A percentile compares a stretch with the other conserved stretches of the same genome.
phyloP scores from a whole-genome alignment of 768 basidiomycete species.

The Galerina marginata region DNA sequence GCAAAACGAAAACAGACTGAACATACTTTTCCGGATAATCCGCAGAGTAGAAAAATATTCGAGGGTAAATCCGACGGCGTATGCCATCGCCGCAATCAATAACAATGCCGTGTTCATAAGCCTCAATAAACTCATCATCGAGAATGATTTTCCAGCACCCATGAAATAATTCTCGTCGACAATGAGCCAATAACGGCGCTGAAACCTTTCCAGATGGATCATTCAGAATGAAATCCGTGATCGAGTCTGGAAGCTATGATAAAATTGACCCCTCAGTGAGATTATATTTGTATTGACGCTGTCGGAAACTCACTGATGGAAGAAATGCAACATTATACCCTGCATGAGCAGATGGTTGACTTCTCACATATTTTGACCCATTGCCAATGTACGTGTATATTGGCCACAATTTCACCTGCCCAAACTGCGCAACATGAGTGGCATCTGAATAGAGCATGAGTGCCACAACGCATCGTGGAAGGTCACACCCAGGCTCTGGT shows the following conservation, averaged over 20 bases:
- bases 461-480: no score
- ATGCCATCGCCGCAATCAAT: conserved; percentile 38
- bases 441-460: no score
- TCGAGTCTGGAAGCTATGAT: conserved; percentile 17
- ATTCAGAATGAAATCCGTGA: conserved; percentile 15
- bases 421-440: no score
- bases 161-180: conserved; percentile 34
- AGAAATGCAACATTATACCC: neutral
- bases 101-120: conserved; percentile 39
- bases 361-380: no score
- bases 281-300: neutral
- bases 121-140: conserved; percentile 38
- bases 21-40: conserved; percentile 47
- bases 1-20: neutral
- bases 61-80: conserved; percentile 32
- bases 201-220: conserved; percentile 12
- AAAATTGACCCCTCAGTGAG: neutral
- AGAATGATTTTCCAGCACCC: conserved; percentile 36
- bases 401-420: no score
- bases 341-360: no score
- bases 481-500: conserved; percentile 21
- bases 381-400: no score
- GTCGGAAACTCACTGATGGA: neutral
- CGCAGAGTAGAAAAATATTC: conserved; percentile 41
- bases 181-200: neutral